Evolutionary conservation across 2,329 filamentous ascomycete genomes (phyloP), one percentile per base, ranked within the genome.

Genomic region (Arthroderma uncinatum): DNA sequence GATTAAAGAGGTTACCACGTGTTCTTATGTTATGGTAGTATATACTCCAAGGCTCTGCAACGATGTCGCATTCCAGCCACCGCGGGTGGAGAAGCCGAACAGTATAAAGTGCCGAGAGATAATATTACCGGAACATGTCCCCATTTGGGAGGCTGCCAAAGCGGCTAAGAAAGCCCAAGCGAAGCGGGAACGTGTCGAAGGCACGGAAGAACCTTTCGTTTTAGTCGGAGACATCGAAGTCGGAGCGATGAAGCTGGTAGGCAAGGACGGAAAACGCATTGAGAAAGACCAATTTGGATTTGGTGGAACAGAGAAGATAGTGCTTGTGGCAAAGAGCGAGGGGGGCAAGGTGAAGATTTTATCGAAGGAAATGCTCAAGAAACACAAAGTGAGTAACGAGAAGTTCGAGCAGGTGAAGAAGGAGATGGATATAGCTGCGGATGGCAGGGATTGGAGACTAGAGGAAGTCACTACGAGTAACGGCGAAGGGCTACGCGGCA

Each of bases 1-100:
- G 83, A 94, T 96, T 72, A 95, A 95, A 71, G 91, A 96, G 70
- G 83, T 92, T 1, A 87, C 86, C 2, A 95, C 89, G 9, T 96
- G 91, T 73, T 83, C 89, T 10, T 96, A 96, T 68, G 78, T 95
- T 56, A 95, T 96, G 90, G 83, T 95, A 33, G 82, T 96, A 61
- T 87, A 95, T 68, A 95, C 91, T 0, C 89, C 90, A 0, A 84
- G 89, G 0, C 81, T 96, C 10, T 96, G 91, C 74, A 82, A 86
- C 67, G 91, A 96, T 63, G 82, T 89, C 8, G 89, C 89, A 8
- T 96, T 96, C 69, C 76, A 86, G 56, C 90, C 91, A 0, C 88
- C 89, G 0, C 83, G 86, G 64, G 85, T 89, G 60, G 86, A 86
- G 56, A 81, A 82, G 58, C 84, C 89, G 4, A 86, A 95, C 67